phyloP scores from a whole-genome alignment of 1,284 basidiomycete species.

The Cryptococcus jaspeensis region DNA sequence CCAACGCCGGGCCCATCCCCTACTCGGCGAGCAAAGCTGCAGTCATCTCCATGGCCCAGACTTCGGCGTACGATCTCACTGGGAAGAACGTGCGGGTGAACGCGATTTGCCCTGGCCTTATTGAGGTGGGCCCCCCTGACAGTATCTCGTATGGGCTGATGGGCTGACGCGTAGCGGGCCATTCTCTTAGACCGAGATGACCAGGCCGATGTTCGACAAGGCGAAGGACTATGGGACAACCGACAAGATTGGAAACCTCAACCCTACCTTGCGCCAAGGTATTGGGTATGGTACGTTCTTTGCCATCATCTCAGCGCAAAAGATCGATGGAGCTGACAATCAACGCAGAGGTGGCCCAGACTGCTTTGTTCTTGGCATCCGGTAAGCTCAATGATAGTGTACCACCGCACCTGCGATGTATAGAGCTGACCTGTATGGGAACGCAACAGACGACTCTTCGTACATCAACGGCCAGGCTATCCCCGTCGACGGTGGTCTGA shows the following conservation, averaged over 20 bases:
- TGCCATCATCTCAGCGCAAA: background rate
- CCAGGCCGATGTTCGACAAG: conserved; percentile 66
- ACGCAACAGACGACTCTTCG: conserved; percentile 74
- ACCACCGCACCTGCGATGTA: too few species aligned
- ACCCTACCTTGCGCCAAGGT: conserved; percentile 76
- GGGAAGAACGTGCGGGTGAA: conserved; percentile 84
- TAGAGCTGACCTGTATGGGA: conserved; percentile 7
- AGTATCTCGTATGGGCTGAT: too few species aligned
- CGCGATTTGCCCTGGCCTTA: conserved; percentile 84
- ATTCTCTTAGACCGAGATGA: conserved; percentile 52
- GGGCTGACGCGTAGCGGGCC: conserved; percentile 51
- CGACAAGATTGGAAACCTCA: conserved; percentile 79
- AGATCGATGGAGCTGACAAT: background rate
- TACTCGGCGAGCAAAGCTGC: conserved; percentile 90
- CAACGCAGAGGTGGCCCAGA: conserved; percentile 66
- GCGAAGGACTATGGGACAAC: conserved; percentile 71
- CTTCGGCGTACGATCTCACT: conserved; percentile 74
- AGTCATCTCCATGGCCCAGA: conserved; percentile 82
- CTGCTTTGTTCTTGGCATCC: conserved; percentile 80
- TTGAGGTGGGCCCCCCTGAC: conserved; percentile 56
- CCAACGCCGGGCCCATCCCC: conserved; percentile 79
- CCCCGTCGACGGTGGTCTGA: conserved; percentile 81
- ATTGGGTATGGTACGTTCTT: conserved; percentile 48
- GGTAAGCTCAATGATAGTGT: conserved; percentile 58
- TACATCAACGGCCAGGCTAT: conserved; percentile 90